Evolutionary conservation across 1,284 basidiomycete species (phyloP).

Genomic region (Melanopsichium pennsylvanicum): DNA sequence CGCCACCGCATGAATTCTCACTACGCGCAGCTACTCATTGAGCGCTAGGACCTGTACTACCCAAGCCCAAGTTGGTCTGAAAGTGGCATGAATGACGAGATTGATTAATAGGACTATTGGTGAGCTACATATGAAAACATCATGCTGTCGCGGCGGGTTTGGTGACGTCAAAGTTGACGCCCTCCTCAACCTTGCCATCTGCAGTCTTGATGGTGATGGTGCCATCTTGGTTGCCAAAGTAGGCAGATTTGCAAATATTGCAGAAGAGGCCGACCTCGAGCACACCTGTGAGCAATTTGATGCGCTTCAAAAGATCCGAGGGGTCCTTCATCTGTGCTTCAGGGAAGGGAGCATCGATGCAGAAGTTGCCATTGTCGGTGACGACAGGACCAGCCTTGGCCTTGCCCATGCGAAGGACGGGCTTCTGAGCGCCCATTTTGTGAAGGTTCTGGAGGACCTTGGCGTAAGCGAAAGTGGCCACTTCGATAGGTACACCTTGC

Average conservation of each 20-base stretch:
- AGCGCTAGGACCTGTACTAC: too few species aligned
- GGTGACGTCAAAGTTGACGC: slow-evolving; percentile 39
- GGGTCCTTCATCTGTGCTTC: slow-evolving; percentile 56
- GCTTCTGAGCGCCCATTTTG: slow-evolving; percentile 54
- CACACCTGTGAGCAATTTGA: slow-evolving; percentile 76
- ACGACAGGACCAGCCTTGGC: slow-evolving; percentile 90
- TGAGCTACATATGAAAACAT: too few species aligned
- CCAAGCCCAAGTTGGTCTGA: too few species aligned
- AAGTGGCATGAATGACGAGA: too few species aligned
- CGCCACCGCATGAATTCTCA: too few species aligned
- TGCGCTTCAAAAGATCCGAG: slow-evolving; percentile 46
- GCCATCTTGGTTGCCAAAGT: slow-evolving; percentile 80
- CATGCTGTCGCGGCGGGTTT: slow-evolving; percentile 22
- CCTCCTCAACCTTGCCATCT: slow-evolving; percentile 53
- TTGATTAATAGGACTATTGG: too few species aligned
- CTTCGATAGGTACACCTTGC: slow-evolving; percentile 92
- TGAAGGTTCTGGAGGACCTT: slow-evolving; percentile 69
- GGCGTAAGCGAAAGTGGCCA: slow-evolving; percentile 93
- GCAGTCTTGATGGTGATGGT: slow-evolving; percentile 54
- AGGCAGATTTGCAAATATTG: slow-evolving; percentile 87
- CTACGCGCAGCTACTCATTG: too few species aligned
- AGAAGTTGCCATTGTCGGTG: slow-evolving; percentile 76
- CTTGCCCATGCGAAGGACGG: slow-evolving; percentile 60
- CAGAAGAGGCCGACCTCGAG: slow-evolving; percentile 97
- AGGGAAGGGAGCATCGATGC: slow-evolving; percentile 63